phyloP scores from a whole-genome alignment of 129 eudicot genomes.

The Chrysanthemum makinoi region DNA sequence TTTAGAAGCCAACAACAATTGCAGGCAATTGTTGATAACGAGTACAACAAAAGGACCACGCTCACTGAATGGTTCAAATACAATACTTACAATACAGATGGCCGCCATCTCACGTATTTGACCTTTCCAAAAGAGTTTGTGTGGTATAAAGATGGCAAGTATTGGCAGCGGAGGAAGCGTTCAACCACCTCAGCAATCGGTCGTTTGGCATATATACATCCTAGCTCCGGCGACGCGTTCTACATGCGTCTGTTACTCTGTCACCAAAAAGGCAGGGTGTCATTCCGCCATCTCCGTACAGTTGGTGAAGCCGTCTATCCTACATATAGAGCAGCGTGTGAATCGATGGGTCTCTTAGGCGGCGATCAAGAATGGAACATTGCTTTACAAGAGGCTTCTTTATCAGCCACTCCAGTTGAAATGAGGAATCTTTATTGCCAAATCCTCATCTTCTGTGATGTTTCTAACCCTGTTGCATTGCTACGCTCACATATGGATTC shows the following conservation, averaged over 20 bases:
- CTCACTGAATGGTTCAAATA: not conserved
- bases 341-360: not conserved
- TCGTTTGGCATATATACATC: not conserved
- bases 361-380: constrained; percentile 8
- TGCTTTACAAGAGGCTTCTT: not conserved
- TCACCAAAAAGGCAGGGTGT: not conserved
- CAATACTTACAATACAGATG: not conserved
- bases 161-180: not conserved
- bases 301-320: not conserved
- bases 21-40: not conserved
- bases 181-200: not conserved
- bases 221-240: not conserved
- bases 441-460: too few species aligned
- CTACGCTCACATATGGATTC: too few species aligned
- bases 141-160: not conserved
- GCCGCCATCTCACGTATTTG: not conserved
- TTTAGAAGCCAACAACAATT: not conserved
- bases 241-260: constrained; percentile 3
- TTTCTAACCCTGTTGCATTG: too few species aligned
- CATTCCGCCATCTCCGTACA: not conserved
- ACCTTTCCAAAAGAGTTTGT: not conserved
- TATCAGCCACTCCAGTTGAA: too few species aligned
- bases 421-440: too few species aligned
- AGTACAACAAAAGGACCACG: not conserved
- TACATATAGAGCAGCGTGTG: not conserved